Evolutionary conservation across 257 asterid genomes (phyloP).

Genomic region (Solanum arcanum): DNA sequence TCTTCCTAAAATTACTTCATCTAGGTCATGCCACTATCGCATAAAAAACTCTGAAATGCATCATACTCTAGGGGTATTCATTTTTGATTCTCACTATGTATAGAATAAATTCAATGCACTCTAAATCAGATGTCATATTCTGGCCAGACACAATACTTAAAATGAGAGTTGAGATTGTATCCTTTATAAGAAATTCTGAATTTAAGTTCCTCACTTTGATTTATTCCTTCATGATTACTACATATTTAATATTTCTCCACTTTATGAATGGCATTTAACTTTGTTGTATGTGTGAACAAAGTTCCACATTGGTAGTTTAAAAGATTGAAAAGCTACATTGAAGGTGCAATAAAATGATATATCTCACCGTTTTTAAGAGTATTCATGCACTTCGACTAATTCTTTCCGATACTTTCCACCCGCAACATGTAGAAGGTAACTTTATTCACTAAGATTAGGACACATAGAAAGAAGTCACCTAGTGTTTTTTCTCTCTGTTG

Average conservation of each 20-base stretch:
- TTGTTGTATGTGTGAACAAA: background rate
- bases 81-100: background rate
- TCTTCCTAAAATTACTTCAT: background rate
- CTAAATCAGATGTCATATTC: background rate
- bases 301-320: background rate
- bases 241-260: background rate
- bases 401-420: background rate
- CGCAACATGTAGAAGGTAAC: background rate
- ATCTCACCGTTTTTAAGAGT: background rate
- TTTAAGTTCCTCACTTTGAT: background rate
- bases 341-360: background rate
- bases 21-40: background rate
- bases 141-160: background rate
- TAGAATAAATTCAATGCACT: background rate
- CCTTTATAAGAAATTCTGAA: background rate
- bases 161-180: background rate
- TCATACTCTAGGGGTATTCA: background rate
- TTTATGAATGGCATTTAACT: background rate
- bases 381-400: background rate
- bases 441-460: too few relatives aligned
- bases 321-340: background rate
- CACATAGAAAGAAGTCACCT: background rate
- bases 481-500: background rate
- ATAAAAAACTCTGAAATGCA: background rate
- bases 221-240: background rate